Evolutionary conservation across 2,329 filamentous ascomycete genomes (phyloP).

Genomic region (Cladosporium sp.): DNA sequence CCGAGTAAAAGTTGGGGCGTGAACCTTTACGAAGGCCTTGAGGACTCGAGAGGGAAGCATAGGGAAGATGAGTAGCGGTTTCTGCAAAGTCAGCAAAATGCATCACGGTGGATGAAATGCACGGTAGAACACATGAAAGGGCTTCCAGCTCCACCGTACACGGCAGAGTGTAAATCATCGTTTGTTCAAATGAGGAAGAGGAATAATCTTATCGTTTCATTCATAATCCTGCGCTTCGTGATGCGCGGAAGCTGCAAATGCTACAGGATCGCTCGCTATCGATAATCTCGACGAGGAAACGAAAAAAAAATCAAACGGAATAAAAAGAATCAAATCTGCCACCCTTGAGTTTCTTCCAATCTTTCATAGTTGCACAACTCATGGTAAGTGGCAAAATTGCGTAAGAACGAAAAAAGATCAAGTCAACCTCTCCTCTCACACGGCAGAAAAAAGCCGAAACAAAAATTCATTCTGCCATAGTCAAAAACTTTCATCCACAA

Average conservation of each 20-base stretch:
- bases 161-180: background rate
- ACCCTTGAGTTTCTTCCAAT: background rate
- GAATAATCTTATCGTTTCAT: background rate
- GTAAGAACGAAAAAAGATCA: background rate
- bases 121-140: too few relatives aligned
- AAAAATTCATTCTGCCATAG: background rate
- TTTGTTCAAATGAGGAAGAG: background rate
- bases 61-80: conserved; percentile 14
- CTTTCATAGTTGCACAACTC: background rate
- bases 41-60: conserved; percentile 29
- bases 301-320: background rate
- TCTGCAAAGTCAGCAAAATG: too few relatives aligned
- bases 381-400: background rate
- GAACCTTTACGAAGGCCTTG: conserved; percentile 40
- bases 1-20: conserved; percentile 40
- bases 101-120: too few relatives aligned
- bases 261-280: background rate
- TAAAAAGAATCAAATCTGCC: background rate
- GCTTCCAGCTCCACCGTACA: too few relatives aligned
- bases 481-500: background rate
- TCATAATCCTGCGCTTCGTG: background rate
- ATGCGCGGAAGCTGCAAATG: background rate
- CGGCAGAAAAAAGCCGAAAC: background rate
- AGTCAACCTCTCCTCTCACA: background rate
- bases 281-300: background rate